Evolutionary conservation across 2,329 filamentous ascomycete genomes (phyloP).

Genomic region (Alternaria arbusti): DNA sequence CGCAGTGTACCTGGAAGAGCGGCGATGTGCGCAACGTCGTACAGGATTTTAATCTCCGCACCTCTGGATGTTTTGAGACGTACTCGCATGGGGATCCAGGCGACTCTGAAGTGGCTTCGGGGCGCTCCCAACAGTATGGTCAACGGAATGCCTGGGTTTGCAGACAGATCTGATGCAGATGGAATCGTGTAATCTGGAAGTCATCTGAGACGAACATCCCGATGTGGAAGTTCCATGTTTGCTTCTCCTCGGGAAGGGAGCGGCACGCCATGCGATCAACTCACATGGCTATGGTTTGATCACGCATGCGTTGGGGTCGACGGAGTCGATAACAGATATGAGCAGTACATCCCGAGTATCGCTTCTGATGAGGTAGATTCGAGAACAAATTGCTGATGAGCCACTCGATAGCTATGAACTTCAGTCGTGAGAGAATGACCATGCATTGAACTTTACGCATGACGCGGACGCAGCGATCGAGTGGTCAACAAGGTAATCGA

Average conservation of each 20-base stretch:
- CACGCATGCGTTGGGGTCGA: background rate
- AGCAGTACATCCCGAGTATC: background rate
- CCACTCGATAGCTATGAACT: background rate
- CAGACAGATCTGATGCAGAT: constrained; percentile 19
- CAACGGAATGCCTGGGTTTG: constrained; percentile 14
- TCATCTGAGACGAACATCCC: constrained; percentile 17
- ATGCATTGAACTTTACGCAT: background rate
- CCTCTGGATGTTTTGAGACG: constrained; percentile 24
- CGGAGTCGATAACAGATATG: background rate
- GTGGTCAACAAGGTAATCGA: background rate
- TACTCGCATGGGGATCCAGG: constrained; percentile 14
- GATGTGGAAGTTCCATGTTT: background rate
- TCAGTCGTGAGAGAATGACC: background rate
- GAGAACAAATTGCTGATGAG: background rate
- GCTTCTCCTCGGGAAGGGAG: background rate
- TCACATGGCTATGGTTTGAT: background rate
- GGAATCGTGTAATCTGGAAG: constrained; percentile 12
- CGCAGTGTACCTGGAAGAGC: constrained; percentile 12
- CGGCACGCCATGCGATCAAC: background rate
- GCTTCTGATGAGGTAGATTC: background rate
- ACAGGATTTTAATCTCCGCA: constrained; percentile 17
- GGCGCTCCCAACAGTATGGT: constrained; percentile 21
- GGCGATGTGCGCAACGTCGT: constrained; percentile 25
- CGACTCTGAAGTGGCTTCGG: constrained; percentile 13
- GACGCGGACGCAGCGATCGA: background rate